Percentiles rank a stretch among this genome's conserved stretches.
phyloP scores from a whole-genome alignment of 75 land plant genomes.

The Pseudotsuga menziesii region DNA sequence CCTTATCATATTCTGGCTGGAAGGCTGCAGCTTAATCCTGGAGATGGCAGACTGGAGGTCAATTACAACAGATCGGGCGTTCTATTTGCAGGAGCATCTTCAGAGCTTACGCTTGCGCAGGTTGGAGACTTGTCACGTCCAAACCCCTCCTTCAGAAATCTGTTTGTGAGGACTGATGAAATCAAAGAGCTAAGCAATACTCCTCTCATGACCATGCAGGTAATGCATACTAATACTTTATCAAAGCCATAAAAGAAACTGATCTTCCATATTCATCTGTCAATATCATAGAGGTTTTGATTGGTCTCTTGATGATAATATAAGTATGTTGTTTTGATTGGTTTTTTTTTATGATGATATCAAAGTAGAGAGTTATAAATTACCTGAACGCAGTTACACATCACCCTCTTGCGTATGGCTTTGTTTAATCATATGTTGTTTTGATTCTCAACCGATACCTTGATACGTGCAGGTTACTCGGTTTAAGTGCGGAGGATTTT shows the following conservation, averaged over 20 bases:
- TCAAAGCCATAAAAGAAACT: no score
- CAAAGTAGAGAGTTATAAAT: no score
- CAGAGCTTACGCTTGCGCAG: constrained; percentile 23
- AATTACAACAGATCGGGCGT: constrained; percentile 45
- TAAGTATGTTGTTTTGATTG: neutral
- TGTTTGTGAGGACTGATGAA: constrained; percentile 9
- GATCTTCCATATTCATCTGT: no score
- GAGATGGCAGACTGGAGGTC: constrained; percentile 27
- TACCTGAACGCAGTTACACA: no score
- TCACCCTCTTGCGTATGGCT: no score
- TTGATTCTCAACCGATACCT: no score
- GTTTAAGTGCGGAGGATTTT: constrained; percentile 50
- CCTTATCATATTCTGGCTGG: constrained; percentile 47
- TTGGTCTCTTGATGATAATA: no score
- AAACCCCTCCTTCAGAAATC: constrained; percentile 25
- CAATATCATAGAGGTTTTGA: no score
- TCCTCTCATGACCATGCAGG: constrained; percentile 53
- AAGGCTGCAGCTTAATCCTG: constrained; percentile 19
- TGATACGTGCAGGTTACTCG: constrained; percentile 31
- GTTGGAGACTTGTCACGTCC: constrained; percentile 30
- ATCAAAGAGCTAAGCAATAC: constrained; percentile 14
- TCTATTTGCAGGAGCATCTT: constrained; percentile 27
- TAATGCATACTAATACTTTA: neutral
- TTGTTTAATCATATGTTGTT: no score
- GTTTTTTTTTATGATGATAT: no score